A percentile compares a stretch with the other conserved stretches of the same genome.
Conservation (phyloP, 2,329 filamentous ascomycete genomes). For the Fusarium sp. region DNA sequence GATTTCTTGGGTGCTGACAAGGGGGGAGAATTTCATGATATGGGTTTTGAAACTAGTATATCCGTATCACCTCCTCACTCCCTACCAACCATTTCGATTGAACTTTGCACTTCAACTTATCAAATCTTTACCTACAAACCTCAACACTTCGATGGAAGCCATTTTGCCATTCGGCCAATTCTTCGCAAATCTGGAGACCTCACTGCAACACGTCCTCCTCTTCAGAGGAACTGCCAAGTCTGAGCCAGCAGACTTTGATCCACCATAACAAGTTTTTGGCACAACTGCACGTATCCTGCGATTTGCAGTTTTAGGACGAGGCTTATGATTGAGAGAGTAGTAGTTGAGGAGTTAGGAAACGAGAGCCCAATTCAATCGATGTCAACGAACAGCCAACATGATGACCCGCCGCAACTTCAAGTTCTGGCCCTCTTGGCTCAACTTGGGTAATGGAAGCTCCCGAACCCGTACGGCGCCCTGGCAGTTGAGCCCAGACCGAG, state of each 20-base stretch:
- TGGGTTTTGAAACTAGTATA: neutral
- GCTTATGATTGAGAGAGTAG: neutral
- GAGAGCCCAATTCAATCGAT: neutral
- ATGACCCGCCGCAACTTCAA: neutral
- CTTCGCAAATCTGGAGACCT: conserved; percentile 11
- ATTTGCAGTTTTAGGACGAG: no score
- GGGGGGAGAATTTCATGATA: neutral
- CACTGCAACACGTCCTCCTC: neutral
- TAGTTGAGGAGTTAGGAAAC: neutral
- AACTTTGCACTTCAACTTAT: neutral
- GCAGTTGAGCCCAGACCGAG: neutral
- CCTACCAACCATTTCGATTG: neutral
- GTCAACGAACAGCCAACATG: neutral
- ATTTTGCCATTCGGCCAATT: neutral
- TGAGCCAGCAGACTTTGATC: conserved; percentile 16
- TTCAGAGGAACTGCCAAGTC: conserved; percentile 9
- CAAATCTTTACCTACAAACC: neutral
- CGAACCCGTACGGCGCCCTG: neutral
- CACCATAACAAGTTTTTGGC: neutral
- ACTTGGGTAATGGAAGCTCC: neutral
- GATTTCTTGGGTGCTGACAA: neutral
- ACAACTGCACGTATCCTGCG: neutral
- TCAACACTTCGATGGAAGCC: neutral
- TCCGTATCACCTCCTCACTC: neutral
- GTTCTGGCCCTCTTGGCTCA: neutral